Base-by-base conservation (phyloP, 306 rosid genomes). In the Hippophae tibetana region DNA sequence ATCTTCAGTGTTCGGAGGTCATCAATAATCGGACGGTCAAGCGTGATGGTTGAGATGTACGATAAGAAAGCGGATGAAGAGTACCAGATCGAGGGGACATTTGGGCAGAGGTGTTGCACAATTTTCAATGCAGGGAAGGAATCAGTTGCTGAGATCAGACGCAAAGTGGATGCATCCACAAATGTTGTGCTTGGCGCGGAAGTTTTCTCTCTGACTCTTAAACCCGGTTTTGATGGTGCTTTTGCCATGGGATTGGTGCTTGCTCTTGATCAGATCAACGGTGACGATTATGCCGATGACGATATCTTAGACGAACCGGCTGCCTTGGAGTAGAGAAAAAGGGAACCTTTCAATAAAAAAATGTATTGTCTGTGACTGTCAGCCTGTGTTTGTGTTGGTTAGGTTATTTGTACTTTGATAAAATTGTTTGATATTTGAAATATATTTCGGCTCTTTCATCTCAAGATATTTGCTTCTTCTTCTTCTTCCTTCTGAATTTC, bases 1-100 rank as follows among this genome's bases (percentile, higher is more conserved):
- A 44, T 83, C 57, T 92, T 92, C 83, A 85, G 84, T 63, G 86
- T 87, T 43, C 78, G 79, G 64, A 71, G 98, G 31, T 87, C 98
- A 1, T 85, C 96, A 8, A 87, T 92, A 11, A 87, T 92, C 64
- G 96, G 93, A 68, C 82, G 93, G 77, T 76, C 98, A 6, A 75
- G 60, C 55, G 47, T 87, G 69, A 64, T 69, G 23, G 98, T 92
- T 70, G 93, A 92, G 69, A 74, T 31, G 38, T 31, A 31, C 5
- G 38, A 4, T 31, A 31, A 31, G 38, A 31, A 31, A 31, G 3
- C 38, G 6, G 45, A 43, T 18, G 75, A 69, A 63, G 71, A 64
- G 79, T 74, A 64, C 51, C 68, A 55, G 9, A 69, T 64, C 42
- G 61, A 74, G 6, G 71, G 72, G 6, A 69, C 68, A 13, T 69